A percentile compares a stretch with the other conserved stretches of the same genome.
Evolutionary conservation across 371 early-diverging fungal genomes (phyloP).

Genomic region (Saksenaea vasiformis): DNA sequence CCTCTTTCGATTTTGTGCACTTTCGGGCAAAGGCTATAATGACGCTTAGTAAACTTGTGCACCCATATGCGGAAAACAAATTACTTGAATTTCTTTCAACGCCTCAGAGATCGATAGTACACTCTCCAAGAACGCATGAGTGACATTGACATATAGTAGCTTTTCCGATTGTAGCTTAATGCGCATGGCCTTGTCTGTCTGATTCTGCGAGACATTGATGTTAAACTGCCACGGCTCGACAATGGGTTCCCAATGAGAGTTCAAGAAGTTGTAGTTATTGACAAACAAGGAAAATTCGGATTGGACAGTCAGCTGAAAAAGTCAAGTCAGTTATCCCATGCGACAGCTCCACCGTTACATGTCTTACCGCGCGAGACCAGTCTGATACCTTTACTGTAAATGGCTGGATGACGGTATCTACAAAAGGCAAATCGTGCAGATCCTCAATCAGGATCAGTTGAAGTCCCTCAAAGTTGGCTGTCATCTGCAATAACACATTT

Average conservation of each 20-base stretch:
- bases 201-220: slow-evolving; percentile 35
- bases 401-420: slow-evolving; percentile 69
- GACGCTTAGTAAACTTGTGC: not conserved
- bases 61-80: too few relatives aligned
- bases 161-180: slow-evolving; percentile 61
- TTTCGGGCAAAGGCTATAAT: slow-evolving; percentile 31
- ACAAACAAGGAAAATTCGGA: slow-evolving; percentile 71
- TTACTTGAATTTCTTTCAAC: slow-evolving; percentile 27
- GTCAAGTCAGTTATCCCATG: not conserved
- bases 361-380: slow-evolving; percentile 65
- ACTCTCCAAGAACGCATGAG: slow-evolving; percentile 74
- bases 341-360: not conserved
- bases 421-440: slow-evolving; percentile 74
- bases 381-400: slow-evolving; percentile 68
- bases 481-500: slow-evolving; percentile 20
- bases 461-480: slow-evolving; percentile 58
- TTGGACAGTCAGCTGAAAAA: slow-evolving; percentile 67
- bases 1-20: slow-evolving; percentile 35
- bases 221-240: slow-evolving; percentile 85
- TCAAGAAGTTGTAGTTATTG: slow-evolving; percentile 93
- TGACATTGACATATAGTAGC: slow-evolving; percentile 70
- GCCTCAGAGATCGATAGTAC: slow-evolving; percentile 48
- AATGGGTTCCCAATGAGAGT: slow-evolving; percentile 98
- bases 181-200: slow-evolving; percentile 24
- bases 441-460: slow-evolving; percentile 83